Base-by-base conservation (phyloP, 2,329 filamentous ascomycete genomes). In the Fusarium tjaetaba region DNA sequence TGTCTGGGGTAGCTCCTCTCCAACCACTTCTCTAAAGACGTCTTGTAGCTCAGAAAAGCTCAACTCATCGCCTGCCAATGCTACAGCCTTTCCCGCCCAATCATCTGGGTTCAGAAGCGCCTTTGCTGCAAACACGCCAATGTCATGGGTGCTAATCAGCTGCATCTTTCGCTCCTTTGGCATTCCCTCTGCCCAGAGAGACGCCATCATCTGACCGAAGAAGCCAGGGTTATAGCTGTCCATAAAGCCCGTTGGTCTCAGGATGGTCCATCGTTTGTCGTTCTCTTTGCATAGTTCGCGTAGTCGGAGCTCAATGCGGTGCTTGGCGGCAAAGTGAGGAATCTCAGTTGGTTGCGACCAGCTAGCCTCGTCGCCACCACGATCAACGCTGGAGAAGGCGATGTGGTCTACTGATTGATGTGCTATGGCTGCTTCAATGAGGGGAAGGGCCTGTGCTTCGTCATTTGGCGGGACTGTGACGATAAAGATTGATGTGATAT, bases 221-320 rank as follows among this genome's bases (percentile, higher is more conserved):
- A 66, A 70, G 4, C 70, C 75, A 1, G 76, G 68, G 15, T 56
- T 69, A 14, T 79, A 79, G 28, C 64, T 79, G 8, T 79, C 77
- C 77, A 79, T 78, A n/a, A 79, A 80, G 0, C 76, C 78, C 0
- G 76, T 75, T 8, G 77, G 78, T 18, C 78, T 59, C 4, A 80
- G 45, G 2, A 80, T 77, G 1, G 78, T 78, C 78, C 79, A 80
- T 3, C 61, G 28, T 10, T 59, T 73, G 13, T 32, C 30, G 3
- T 4, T 46, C 13, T 53, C 38, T 2, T 64, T 10, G 8, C 66
- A 75, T 8, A 68, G 11, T 16, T 65, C n/a, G 0, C 63, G 73
- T 0, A 75, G 39, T 11, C 24, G 41, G 3, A 68, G 72, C n/a
- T 75, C 70, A 15, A 75, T 68, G 3, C 70, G 72, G 39, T 75